A percentile compares a stretch with the other conserved stretches of the same genome.
Evolutionary conservation across 164 flowering plant species (phyloP).

Genomic region (Berberis thunbergii): DNA sequence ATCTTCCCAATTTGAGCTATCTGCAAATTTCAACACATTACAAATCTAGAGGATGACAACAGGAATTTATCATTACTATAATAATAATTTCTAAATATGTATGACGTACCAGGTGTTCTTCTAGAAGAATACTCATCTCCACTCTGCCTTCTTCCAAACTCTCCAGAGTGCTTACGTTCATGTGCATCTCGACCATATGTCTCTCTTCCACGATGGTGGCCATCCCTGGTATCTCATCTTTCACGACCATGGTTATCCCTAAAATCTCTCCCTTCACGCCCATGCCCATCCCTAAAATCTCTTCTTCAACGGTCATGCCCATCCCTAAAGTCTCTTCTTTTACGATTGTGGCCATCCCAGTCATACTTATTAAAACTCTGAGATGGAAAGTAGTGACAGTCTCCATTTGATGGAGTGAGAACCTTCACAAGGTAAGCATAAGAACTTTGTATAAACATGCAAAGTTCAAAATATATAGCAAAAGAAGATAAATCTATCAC

Average conservation of each 20-base stretch:
- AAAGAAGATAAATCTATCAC: background rate
- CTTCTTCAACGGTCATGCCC: constrained; percentile 29
- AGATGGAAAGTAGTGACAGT: constrained; percentile 20
- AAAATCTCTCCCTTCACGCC: constrained; percentile 15
- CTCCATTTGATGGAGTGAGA: constrained; percentile 25
- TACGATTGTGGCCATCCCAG: constrained; percentile 24
- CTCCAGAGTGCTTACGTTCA: constrained; percentile 28
- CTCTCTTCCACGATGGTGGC: constrained; percentile 22
- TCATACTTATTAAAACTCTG: constrained; percentile 30
- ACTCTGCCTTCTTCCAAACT: constrained; percentile 30
- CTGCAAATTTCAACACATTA: constrained; percentile 61
- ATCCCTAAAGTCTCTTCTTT: constrained; percentile 30
- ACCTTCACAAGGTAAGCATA: constrained; percentile 21
- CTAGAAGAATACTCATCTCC: constrained; percentile 38
- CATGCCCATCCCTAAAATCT: constrained; percentile 22
- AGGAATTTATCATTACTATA: too few relatives aligned
- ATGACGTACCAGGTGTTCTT: constrained; percentile 52
- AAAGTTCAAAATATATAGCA: background rate
- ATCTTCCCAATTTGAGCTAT: constrained; percentile 88
- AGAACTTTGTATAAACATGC: background rate
- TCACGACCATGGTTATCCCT: background rate
- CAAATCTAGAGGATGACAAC: too few relatives aligned
- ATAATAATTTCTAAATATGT: background rate
- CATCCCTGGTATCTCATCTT: too few relatives aligned
- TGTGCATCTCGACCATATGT: constrained; percentile 20